Base-by-base conservation (phyloP, 1,284 basidiomycete species). In the Microbotryum saponariae region DNA sequence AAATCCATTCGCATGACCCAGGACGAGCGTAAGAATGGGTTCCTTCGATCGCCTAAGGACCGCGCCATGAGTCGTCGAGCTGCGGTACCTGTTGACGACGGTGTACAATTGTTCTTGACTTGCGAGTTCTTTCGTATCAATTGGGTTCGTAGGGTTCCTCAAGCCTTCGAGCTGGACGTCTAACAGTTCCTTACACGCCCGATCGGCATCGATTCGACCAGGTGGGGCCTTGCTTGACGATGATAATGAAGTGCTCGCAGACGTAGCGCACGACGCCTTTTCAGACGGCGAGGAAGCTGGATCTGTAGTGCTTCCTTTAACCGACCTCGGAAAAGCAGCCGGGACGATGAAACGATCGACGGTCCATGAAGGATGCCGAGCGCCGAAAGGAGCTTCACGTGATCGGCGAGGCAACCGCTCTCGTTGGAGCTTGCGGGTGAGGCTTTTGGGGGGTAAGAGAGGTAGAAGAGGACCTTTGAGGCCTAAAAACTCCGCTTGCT, bases 1-100 rank as follows among this genome's bases (percentile, higher is more conserved):
- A 69, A 91, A 84, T 8, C 89, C 89, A 73, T 87, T 91, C 2
- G 87, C 88, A 71, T 91, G 89, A 9, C 82, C 81, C 48, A 87
- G 76, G 63, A 91, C 80, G 47, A 91, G 76, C 0, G 87, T 90
- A 45, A 86, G 21, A 5, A 42, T 10, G 37, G 37, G 37, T 42
- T 42, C 37, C 37, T 42, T 42, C 37, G 37, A 42, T 42, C 37
- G 37, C 37, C 14, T 4, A 42, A 16, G 14, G 37, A 14, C 37
- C 2, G 37, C 14, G 37, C 37, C 10, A 42, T 42, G 37, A 6
- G 37, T 42, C 16, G 12, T 42, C 37, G 37, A 42, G 37, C 37
- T 42, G 37, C 16, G 46, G 23, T 69, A 69, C 42, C 65, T 54
- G 45, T 67, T 67, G 8, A 63, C 67, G 6, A 56, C 59, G 14